Conservation (phyloP, 148 eudicot genomes). For the Rhododendron vialii region DNA sequence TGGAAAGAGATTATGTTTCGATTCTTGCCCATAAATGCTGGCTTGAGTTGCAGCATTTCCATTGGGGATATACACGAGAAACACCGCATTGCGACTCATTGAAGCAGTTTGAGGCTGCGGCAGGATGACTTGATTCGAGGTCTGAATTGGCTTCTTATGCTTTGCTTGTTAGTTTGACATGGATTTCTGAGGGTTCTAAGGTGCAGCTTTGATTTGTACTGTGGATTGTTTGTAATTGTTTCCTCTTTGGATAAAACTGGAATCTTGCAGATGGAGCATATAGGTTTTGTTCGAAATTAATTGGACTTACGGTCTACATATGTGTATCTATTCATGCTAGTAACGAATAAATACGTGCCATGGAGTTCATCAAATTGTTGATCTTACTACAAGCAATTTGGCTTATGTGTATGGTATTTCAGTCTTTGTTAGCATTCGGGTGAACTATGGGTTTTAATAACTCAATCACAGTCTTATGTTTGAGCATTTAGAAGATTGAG, state of each 20-base stretch:
- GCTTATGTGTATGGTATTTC: neutral
- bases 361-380: too few species aligned
- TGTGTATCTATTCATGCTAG: neutral
- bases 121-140: constrained; percentile 23
- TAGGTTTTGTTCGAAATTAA: neutral
- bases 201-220: neutral
- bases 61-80: constrained; percentile 40
- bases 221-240: neutral
- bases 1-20: constrained; percentile 36
- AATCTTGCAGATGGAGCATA: neutral
- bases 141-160: neutral
- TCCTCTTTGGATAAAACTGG: neutral
- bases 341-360: too few species aligned
- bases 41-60: constrained; percentile 42
- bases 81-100: constrained; percentile 44
- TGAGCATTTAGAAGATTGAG: too few species aligned
- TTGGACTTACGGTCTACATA: neutral
- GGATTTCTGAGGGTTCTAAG: neutral
- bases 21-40: constrained; percentile 39
- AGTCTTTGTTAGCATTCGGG: neutral
- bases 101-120: constrained; percentile 26
- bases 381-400: neutral
- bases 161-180: neutral
- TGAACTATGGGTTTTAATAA: neutral
- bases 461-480: neutral